These are phyloP conservation scores for Cyamopsis tetragonoloba DNA, from an alignment of 306 rosid genomes.

Conservation along the genomic window DNA sequence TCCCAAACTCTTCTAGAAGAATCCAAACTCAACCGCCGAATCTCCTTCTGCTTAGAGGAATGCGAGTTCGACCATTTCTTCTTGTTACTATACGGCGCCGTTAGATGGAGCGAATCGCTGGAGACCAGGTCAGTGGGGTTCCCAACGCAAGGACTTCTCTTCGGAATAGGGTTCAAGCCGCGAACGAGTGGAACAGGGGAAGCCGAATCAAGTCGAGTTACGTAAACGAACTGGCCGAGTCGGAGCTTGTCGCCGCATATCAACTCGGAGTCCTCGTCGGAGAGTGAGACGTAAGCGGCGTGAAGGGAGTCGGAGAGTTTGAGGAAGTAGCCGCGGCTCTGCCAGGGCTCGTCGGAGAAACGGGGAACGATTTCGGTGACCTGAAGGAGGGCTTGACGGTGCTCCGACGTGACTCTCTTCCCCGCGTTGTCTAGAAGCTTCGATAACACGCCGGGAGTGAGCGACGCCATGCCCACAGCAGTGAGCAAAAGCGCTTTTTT, in stretches of 20 bases:
- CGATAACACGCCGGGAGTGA: conserved; percentile 64
- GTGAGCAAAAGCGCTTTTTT: too few relatives aligned
- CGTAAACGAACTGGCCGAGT: conserved; percentile 71
- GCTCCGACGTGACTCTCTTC: conserved; percentile 45
- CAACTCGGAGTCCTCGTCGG: conserved; percentile 52
- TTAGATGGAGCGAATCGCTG: conserved; percentile 22
- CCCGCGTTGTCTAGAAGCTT: conserved; percentile 64
- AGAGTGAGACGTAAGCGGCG: conserved; percentile 54
- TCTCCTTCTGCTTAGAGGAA: conserved; percentile 13
- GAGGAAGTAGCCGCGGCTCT: conserved; percentile 61
- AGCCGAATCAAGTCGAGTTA: conserved; percentile 42
- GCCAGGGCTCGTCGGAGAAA: conserved; percentile 47
- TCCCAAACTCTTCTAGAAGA: conserved; percentile 63
- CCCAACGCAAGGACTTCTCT: conserved; percentile 51
- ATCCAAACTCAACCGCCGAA: conserved; percentile 71
- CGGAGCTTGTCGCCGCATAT: conserved; percentile 50
- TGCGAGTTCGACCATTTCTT: too few relatives aligned
- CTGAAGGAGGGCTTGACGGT: conserved; percentile 70
- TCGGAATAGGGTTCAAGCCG: conserved; percentile 58
- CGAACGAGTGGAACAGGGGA: conserved; percentile 52
- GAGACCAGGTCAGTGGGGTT: conserved; percentile 58
- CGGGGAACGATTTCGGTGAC: conserved; percentile 66
- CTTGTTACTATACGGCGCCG: too few relatives aligned
- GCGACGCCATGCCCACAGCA: conserved; percentile 86
- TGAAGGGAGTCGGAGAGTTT: conserved; percentile 70